phyloP scores from a whole-genome alignment of 192 early-diverging fungal genomes.

The Gonapodya prolifera region DNA sequence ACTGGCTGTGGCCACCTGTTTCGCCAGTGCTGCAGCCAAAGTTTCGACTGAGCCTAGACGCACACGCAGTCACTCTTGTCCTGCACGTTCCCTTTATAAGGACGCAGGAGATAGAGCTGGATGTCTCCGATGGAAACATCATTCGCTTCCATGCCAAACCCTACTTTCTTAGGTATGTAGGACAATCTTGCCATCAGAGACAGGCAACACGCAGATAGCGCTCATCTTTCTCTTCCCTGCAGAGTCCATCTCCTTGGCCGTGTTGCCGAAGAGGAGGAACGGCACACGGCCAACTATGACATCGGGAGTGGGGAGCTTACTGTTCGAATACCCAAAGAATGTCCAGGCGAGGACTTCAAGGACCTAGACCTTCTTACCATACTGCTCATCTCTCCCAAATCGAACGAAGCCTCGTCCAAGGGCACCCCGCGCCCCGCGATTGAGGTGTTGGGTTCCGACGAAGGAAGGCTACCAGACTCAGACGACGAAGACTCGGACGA shows the following conservation, averaged over 20 bases:
- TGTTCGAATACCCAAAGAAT: constrained; percentile 66
- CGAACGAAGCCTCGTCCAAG: neutral
- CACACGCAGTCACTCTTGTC: neutral
- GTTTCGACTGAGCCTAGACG: neutral
- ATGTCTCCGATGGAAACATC: constrained; percentile 56
- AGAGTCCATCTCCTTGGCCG: constrained; percentile 69
- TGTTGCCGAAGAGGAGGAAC: constrained; percentile 68
- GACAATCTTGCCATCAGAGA: neutral
- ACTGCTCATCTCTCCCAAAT: constrained; percentile 39
- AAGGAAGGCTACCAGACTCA: constrained; percentile 4
- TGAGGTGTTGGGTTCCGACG: constrained; percentile 13
- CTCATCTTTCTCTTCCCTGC: neutral
- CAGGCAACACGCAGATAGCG: neutral
- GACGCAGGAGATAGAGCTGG: constrained; percentile 77
- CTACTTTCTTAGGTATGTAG: constrained; percentile 69
- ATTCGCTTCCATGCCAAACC: constrained; percentile 82
- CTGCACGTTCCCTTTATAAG: constrained; percentile 15
- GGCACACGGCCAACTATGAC: constrained; percentile 67
- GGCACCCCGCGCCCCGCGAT: neutral
- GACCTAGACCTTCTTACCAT: constrained; percentile 85
- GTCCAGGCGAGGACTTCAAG: constrained; percentile 59
- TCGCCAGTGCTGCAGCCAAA: neutral
- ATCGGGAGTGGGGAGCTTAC: constrained; percentile 59
- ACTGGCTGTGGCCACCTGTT: too few relatives aligned
- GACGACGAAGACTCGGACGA: constrained; percentile 23